Conservation (phyloP, 2,329 filamentous ascomycete species). For the Diaporthe humulicola region DNA sequence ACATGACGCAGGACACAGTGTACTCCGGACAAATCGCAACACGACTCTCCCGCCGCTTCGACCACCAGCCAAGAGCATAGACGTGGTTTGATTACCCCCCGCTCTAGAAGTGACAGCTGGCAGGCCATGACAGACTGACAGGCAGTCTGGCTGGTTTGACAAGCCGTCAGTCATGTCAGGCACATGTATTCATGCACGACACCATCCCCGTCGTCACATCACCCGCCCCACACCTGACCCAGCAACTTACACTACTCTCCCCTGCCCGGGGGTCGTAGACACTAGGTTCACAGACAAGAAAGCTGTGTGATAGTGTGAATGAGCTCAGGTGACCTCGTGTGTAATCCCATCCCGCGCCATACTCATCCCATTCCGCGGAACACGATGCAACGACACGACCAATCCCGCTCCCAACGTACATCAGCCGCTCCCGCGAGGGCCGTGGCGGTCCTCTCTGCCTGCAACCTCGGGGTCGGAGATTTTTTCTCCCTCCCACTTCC, state of each 20-base stretch:
- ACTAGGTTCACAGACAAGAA: not conserved
- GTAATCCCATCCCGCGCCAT: not conserved
- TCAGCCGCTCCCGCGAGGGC: not conserved
- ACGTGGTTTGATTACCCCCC: not conserved
- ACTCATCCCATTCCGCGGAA: too few species aligned
- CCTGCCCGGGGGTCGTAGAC: not conserved
- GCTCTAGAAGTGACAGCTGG: not conserved
- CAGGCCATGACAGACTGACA: not conserved
- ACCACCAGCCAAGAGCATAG: not conserved
- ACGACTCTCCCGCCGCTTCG: not conserved
- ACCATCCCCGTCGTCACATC: conserved; percentile 18
- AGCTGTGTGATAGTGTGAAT: not conserved
- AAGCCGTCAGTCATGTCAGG: not conserved
- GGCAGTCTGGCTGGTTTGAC: not conserved
- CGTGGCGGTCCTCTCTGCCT: too few species aligned
- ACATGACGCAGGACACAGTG: not conserved
- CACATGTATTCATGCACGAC: conserved; percentile 1
- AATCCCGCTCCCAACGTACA: not conserved
- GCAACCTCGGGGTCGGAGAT: not conserved
- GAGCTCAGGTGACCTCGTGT: not conserved
- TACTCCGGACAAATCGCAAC: not conserved
- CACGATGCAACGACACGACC: not conserved
- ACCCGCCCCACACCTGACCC: not conserved
- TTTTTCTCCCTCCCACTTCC: not conserved
- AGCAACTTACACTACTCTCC: not conserved